Evolutionary conservation across 306 rosid species (phyloP), one percentile per base, ranked within the genome.

Genomic region (Hylodesmum podocarpum): DNA sequence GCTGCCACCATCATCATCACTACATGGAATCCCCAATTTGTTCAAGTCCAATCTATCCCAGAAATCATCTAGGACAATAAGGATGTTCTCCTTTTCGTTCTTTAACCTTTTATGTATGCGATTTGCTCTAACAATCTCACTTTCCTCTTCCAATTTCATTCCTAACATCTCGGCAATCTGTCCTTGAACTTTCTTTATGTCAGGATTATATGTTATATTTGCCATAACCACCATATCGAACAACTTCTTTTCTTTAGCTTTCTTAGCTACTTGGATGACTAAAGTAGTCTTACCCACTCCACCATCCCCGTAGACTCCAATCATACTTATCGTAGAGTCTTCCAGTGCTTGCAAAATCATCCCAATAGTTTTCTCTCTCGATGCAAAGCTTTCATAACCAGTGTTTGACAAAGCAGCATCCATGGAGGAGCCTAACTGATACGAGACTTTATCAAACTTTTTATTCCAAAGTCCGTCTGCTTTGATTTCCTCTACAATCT

Each of bases 31-130:
- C 13, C 83, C 83, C 12, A 79, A 10, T 49, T 12, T 28, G 3
- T 19, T 39, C 15, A 79, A 5, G 24, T 71, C 78, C 3, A 79
- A 7, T 71, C 12, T 19, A 0, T 7, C 66, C 25, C 39, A 19
- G 4, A 79, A 12, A 72, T 79, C 53, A 71, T 79, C 83, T 1
- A 79, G 8, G 15, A 72, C 31, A 22, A 72, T 5, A 14, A 80
- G 83, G 0, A 18, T 73, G 15, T 28, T 73, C 70, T 31, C 10
- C 8, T 37, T 21, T 0, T 13, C 5, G 0, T 29, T 7, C 13
- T 59, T 28, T 3, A 59, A 15, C 1, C 66, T 59, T 4, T 25
- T 22, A 2, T 22, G 12, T 15, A 59, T 12, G 0, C 22, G 18
- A 15, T 12, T 40, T 28, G 66, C 40, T 29, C 66, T 29, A 28